Evolutionary conservation across 2,329 filamentous ascomycete species (phyloP).

Genomic region (Corinectria fuckeliana): DNA sequence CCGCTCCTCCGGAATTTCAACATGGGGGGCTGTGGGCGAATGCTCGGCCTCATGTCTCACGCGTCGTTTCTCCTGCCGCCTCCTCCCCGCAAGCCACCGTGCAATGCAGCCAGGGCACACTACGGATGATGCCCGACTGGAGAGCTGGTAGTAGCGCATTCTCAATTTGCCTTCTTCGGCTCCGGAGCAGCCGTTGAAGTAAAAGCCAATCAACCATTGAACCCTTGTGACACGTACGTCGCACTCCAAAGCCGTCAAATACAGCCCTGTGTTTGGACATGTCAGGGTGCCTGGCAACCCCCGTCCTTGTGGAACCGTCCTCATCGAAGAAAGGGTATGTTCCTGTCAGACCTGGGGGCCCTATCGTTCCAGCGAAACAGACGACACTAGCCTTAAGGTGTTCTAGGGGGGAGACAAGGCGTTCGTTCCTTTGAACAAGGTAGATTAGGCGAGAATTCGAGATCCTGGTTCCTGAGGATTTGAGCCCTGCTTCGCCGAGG

Average conservation of each 20-base stretch:
- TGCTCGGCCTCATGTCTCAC: neutral
- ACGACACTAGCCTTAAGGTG: neutral
- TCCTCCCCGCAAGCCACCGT: constrained; percentile 4
- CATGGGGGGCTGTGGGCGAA: constrained; percentile 2
- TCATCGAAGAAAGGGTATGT: neutral
- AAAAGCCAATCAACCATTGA: neutral
- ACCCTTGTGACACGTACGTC: neutral
- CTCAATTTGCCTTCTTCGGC: neutral
- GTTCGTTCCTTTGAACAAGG: neutral
- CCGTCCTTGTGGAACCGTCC: constrained; percentile 11
- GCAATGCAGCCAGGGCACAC: neutral
- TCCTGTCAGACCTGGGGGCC: too few relatives aligned
- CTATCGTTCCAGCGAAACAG: constrained; percentile 1
- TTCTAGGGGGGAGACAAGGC: neutral
- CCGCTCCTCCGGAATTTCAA: neutral
- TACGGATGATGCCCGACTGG: neutral
- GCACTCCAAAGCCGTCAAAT: neutral
- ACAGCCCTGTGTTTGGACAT: neutral
- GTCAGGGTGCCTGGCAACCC: neutral
- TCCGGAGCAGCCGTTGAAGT: neutral
- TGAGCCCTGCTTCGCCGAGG: constrained; percentile 2
- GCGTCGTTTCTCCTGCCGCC: neutral
- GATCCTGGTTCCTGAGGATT: neutral
- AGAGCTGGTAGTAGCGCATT: neutral
- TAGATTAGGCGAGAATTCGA: neutral